These are phyloP conservation scores for Sclerotinia spermophila DNA, from an alignment of 2,329 filamentous ascomycete species.

Conservation along the genomic window DNA sequence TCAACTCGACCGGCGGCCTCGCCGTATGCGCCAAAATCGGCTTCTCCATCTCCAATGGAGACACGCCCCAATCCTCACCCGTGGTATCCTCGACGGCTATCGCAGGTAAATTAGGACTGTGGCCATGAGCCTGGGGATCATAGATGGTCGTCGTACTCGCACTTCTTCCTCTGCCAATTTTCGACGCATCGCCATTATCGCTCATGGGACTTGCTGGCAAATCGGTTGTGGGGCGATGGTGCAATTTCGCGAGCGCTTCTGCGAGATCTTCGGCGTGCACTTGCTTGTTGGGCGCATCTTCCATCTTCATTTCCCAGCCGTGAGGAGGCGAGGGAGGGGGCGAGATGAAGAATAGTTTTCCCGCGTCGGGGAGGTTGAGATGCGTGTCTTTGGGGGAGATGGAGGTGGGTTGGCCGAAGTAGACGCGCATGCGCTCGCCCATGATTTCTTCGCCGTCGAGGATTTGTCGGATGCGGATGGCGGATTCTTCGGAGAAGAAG, in stretches of 20 bases:
- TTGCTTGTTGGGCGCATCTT: conserved; percentile 67
- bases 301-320: conserved; percentile 64
- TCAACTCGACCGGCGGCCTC: conserved; percentile 63
- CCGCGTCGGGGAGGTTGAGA: conserved; percentile 63
- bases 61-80: conserved; percentile 42
- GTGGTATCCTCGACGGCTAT: conserved; percentile 67
- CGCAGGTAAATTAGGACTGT: conserved; percentile 55
- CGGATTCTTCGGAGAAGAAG: conserved; percentile 67
- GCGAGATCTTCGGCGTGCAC: conserved; percentile 68
- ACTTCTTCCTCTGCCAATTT: conserved; percentile 44
- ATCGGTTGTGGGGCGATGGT: conserved; percentile 42
- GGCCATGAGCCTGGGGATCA: conserved; percentile 54
- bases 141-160: conserved; percentile 65
- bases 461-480: conserved; percentile 65
- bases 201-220: conserved; percentile 45
- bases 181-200: conserved; percentile 30
- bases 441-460: conserved; percentile 73
- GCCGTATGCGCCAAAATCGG: conserved; percentile 58
- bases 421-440: conserved; percentile 65
- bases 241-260: conserved; percentile 60
- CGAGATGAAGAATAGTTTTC: conserved; percentile 71
- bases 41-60: conserved; percentile 40
- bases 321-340: conserved; percentile 65
- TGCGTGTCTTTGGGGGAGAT: conserved; percentile 53
- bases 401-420: conserved; percentile 62